Percentiles rank a stretch among this genome's conserved stretches.
Conservation (phyloP, 768 basidiomycete species). For the Lepiota venenata region DNA sequence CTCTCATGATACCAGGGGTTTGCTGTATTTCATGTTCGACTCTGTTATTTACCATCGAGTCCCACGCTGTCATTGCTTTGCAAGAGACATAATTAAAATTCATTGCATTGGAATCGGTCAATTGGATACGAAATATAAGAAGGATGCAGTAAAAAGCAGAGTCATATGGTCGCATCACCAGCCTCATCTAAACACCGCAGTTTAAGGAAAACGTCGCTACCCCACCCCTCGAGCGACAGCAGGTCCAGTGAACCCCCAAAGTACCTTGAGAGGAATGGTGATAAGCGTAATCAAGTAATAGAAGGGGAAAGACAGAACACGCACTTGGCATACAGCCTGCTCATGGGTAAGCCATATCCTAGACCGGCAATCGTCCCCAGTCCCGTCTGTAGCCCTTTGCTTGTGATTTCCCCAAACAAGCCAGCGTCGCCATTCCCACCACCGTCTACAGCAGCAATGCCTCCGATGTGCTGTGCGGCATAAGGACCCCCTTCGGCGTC, state of each 20-base stretch:
- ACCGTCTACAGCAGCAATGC: constrained; percentile 55
- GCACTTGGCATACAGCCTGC: constrained; percentile 64
- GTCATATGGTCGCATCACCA: constrained; percentile 38
- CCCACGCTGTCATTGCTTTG: constrained; percentile 31
- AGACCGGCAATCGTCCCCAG: constrained; percentile 89
- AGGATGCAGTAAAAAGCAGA: background rate
- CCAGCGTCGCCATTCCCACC: constrained; percentile 40
- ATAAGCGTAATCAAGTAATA: too few species aligned
- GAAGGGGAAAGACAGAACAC: constrained; percentile 17
- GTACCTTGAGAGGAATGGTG: constrained; percentile 41
- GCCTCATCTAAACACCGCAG: constrained; percentile 49
- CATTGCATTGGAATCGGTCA: background rate
- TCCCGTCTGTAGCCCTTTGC: constrained; percentile 73
- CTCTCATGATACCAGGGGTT: constrained; percentile 14
- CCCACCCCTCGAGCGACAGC: constrained; percentile 82
- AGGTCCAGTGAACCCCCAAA: constrained; percentile 86
- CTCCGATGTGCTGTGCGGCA: constrained; percentile 75
- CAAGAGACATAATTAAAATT: constrained; percentile 25
- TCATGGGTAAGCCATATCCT: constrained; percentile 86
- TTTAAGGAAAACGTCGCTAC: constrained; percentile 55
- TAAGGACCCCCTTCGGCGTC: constrained; percentile 67
- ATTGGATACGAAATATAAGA: background rate
- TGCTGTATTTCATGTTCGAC: constrained; percentile 29
- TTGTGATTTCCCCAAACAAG: constrained; percentile 76
- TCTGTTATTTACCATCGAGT: constrained; percentile 23